Conservation (phyloP, 768 basidiomycete genomes). For the Thelephora ganbajun region DNA sequence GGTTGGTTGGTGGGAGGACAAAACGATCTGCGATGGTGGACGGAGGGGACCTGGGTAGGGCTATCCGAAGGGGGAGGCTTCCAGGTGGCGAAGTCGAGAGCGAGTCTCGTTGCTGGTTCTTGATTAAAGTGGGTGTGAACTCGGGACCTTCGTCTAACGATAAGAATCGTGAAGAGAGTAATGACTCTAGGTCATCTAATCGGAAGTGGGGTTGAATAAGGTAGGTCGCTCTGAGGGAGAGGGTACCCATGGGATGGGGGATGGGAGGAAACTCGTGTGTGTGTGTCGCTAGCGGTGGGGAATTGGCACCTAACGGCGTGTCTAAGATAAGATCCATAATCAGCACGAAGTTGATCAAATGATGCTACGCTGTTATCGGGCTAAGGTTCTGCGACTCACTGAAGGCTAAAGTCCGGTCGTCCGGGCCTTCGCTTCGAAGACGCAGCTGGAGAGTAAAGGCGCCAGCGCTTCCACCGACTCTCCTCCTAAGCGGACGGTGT, state of each 20-base stretch:
- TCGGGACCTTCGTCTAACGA: conserved; percentile 50
- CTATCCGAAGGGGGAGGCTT: conserved; percentile 26
- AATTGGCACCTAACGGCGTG: conserved; percentile 24
- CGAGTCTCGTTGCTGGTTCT: conserved; percentile 48
- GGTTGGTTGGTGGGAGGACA: conserved; percentile 19
- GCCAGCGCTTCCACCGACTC: conserved; percentile 25
- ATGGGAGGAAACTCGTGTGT: conserved; percentile 52
- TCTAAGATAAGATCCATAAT: conserved; percentile 16
- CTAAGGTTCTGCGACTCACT: conserved; percentile 16
- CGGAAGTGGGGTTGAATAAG: conserved; percentile 56
- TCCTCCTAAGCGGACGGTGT: conserved; percentile 41
- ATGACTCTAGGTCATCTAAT: conserved; percentile 63
- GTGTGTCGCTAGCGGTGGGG: conserved; percentile 30
- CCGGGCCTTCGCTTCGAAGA: conserved; percentile 17
- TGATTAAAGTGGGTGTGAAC: conserved; percentile 60
- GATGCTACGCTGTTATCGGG: neutral
- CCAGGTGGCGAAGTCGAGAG: conserved; percentile 25
- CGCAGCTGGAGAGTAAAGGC: conserved; percentile 35
- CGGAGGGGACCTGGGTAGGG: conserved; percentile 33
- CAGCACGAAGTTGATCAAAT: conserved; percentile 2
- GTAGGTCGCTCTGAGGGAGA: conserved; percentile 50
- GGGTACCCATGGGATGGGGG: conserved; percentile 52
- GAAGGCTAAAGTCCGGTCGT: conserved; percentile 21
- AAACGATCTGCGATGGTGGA: conserved; percentile 31
- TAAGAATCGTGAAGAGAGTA: conserved; percentile 60